Conservation (phyloP, 306 rosid species). For the Castanopsis chinensis region DNA sequence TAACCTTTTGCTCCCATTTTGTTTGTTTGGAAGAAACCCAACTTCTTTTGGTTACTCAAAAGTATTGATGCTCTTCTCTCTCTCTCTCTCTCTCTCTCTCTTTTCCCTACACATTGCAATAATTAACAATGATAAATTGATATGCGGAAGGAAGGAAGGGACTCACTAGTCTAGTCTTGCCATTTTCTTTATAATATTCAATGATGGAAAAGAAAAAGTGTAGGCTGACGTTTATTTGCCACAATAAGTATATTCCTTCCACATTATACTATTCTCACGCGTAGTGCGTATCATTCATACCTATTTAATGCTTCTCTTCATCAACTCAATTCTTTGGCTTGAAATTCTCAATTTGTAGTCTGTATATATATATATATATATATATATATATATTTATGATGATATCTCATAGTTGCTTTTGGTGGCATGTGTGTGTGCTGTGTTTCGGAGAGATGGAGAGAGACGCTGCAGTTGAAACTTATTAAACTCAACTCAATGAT, state of each 20-base stretch:
- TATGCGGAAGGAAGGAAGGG: not conserved
- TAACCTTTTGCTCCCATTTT: conserved; percentile 30
- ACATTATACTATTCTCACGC: not conserved
- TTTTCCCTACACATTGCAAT: not conserved
- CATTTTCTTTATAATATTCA: not conserved
- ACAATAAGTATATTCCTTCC: not conserved
- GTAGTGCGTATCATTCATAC: not conserved
- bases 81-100: not conserved
- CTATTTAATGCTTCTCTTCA: not conserved
- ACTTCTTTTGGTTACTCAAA: not conserved
- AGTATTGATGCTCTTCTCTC: not conserved
- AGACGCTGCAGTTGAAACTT: not conserved
- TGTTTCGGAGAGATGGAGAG: not conserved
- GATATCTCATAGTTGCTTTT: not conserved
- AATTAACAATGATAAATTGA: not conserved
- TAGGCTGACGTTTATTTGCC: not conserved
- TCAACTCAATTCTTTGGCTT: not conserved
- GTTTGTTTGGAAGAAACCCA: conserved; percentile 15
- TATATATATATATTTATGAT: no score
- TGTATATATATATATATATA: no score
- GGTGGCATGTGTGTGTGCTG: not conserved
- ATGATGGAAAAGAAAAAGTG: not conserved
- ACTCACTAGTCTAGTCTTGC: not conserved
- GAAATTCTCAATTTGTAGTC: no score
- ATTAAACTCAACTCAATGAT: not conserved